A percentile compares a stretch with the other conserved stretches of the same genome.
Evolutionary conservation across 1,139 yeast genomes (phyloP).

Genomic region (Arxiozyma slooffiae): DNA sequence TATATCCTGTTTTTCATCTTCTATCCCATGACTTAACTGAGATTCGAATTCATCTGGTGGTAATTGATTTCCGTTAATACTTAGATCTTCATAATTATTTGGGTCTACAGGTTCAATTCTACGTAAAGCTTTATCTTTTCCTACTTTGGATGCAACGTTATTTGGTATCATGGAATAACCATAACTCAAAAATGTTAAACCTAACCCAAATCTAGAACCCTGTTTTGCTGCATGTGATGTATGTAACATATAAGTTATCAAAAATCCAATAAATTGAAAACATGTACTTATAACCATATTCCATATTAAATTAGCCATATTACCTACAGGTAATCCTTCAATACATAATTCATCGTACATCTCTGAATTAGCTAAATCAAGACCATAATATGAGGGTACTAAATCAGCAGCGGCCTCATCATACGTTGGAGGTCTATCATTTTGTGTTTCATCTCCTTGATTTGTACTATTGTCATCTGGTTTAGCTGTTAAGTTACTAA

Average conservation of each 20-base stretch:
- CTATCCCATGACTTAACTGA: conserved; percentile 34
- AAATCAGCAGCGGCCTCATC: conserved; percentile 94
- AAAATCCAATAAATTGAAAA: conserved; percentile 88
- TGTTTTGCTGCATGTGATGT: conserved; percentile 96
- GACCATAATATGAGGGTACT: conserved; percentile 96
- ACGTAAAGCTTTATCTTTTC: conserved; percentile 29
- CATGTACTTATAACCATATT: conserved; percentile 78
- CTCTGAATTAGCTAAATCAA: conserved; percentile 61
- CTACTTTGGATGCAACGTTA: conserved; percentile 29
- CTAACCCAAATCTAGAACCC: conserved; percentile 90
- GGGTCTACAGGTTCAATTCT: conserved; percentile 45
- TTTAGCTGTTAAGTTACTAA: conserved; percentile 81
- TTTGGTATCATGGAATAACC: conserved; percentile 68
- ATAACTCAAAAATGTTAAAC: conserved; percentile 68
- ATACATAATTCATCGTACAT: conserved; percentile 81
- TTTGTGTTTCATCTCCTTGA: conserved; percentile 22
- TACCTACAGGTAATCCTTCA: conserved; percentile 96
- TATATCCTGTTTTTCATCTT: conserved; percentile 34
- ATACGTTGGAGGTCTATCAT: conserved; percentile 79
- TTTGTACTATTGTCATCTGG: conserved; percentile 38
- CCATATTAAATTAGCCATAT: conserved; percentile 79
- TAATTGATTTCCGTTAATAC: conserved; percentile 17
- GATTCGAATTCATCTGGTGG: conserved; percentile 39
- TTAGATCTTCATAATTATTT: conserved; percentile 42
- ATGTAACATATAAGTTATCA: conserved; percentile 80